A percentile compares a stretch with the other conserved stretches of the same genome.
Conservation (phyloP, 139 green algal species). For the Chlamydomonas asymmetrica region DNA sequence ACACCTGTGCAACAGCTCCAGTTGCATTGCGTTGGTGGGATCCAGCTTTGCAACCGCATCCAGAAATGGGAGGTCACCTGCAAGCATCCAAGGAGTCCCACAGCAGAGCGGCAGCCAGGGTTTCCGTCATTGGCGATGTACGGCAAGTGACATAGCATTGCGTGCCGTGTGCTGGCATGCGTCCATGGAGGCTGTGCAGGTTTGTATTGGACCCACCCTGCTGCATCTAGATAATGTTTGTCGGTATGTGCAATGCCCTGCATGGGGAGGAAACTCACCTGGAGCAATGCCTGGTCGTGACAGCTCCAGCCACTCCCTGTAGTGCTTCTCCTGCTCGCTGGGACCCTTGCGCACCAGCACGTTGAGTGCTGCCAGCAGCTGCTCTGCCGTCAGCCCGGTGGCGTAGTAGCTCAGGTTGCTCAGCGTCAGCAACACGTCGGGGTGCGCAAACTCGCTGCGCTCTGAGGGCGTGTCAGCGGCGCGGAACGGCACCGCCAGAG, state of each 20-base stretch:
- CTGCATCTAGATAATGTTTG: too few species aligned
- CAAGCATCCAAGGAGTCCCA: too few species aligned
- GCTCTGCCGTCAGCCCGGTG: constrained; percentile 37
- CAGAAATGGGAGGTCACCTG: constrained; percentile 28
- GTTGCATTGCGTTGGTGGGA: constrained; percentile 37
- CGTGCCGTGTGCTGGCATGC: too few species aligned
- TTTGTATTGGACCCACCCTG: too few species aligned
- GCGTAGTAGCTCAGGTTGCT: constrained; percentile 54
- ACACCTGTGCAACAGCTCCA: constrained; percentile 39
- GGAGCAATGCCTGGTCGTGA: background rate
- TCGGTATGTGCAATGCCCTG: too few species aligned
- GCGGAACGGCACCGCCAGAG: constrained; percentile 54
- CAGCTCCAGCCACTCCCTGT: constrained; percentile 42
- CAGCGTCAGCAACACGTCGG: constrained; percentile 52
- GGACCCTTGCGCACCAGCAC: constrained; percentile 23
- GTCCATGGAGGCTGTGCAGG: too few species aligned
- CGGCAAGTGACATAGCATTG: too few species aligned
- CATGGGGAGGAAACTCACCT: too few species aligned
- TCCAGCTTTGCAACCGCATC: constrained; percentile 49
- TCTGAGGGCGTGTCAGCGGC: constrained; percentile 45
- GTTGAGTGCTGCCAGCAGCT: constrained; percentile 25
- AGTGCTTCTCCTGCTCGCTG: constrained; percentile 38
- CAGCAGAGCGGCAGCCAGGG: too few species aligned
- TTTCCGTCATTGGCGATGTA: too few species aligned
- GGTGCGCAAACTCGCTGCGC: constrained; percentile 57